A percentile compares a stretch with the other conserved stretches of the same genome.
Conservation (phyloP, 2,329 filamentous ascomycete genomes). For the Trichophyton schoenleinii region DNA sequence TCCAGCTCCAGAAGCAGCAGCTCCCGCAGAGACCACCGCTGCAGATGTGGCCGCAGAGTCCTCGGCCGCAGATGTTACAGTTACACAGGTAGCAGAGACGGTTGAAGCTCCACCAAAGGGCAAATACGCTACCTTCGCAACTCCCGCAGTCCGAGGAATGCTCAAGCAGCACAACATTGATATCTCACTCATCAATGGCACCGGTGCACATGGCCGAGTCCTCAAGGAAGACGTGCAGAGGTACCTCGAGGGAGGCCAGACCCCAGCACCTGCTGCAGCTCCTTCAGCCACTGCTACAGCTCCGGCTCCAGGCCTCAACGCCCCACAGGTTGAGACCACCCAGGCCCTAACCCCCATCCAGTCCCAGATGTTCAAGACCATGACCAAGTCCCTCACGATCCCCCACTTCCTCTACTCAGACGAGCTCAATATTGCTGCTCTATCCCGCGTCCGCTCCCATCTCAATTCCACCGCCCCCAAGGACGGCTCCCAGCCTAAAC, state of each 20-base stretch:
- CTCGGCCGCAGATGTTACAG: constrained; percentile 13
- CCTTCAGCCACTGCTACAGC: constrained; percentile 15
- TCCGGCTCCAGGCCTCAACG: not conserved
- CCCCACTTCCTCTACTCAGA: constrained; percentile 95
- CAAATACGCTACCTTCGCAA: constrained; percentile 65
- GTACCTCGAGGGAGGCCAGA: constrained; percentile 47
- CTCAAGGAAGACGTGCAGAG: constrained; percentile 81
- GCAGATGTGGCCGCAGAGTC: constrained; percentile 12
- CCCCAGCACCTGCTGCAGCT: constrained; percentile 13
- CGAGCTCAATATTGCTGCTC: constrained; percentile 66
- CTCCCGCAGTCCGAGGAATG: constrained; percentile 81
- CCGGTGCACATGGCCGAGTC: constrained; percentile 81
- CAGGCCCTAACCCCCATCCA: constrained; percentile 66
- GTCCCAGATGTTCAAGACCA: constrained; percentile 90
- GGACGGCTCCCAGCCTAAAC: constrained; percentile 42
- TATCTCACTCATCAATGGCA: constrained; percentile 67
- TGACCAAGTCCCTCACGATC: constrained; percentile 83
- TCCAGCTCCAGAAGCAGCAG: constrained; percentile 18
- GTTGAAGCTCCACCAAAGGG: constrained; percentile 26
- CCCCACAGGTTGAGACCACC: constrained; percentile 52
- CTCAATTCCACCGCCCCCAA: constrained; percentile 46
- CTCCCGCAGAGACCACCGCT: constrained; percentile 9
- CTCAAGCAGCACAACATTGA: constrained; percentile 67
- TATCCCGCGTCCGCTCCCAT: constrained; percentile 59
- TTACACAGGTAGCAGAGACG: constrained; percentile 11